Evolutionary conservation across 306 rosid species (phyloP), one percentile per base, ranked within the genome.

Genomic region (Gastrolobium bilobum): DNA sequence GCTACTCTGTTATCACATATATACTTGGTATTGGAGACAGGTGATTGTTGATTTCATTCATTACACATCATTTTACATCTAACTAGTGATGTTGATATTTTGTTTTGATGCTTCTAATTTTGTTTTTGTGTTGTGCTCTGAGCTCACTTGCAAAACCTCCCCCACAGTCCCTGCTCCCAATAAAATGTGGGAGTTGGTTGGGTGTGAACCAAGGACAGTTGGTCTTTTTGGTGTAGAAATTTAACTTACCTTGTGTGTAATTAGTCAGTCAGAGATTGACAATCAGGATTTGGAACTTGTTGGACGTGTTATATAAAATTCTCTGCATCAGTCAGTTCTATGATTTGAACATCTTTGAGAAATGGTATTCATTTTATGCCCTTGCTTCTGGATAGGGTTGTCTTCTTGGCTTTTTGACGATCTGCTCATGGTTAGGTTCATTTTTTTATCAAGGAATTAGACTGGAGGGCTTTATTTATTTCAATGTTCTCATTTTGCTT

Each of bases 21-120:
- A 91, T 95, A 85, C 90, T 93, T 84, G 99, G 99, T 71, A 90
- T 95, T 68, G 99, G 99, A 77, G 99, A 95, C 94, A 95, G 99
- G 99, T 95, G 81, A 87, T 63, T 20, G 43, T 71, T 67, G 30
- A 73, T 52, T 73, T 74, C 56, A 30, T 77, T 68, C 38, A 34
- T 64, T n/a, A 44, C 56, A 34, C 37, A n/a, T 38, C 8, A 56
- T 67, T 81, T 76, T 67, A 10, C 46, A 47, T 64, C 67, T 71
- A 43, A 61, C 26, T 61, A 52, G 58, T 46, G 42, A 15, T 56
- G 40, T 61, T 74, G 50, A 44, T 78, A 48, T 58, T 8, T 56
- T 68, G 29, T 56, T 52, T 67, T 8, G 8, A 50, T 50, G 40
- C 58, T 38, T 54, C n/a, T 40, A 43, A 64, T 73, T 64, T 71